Conservation (phyloP, 2,329 filamentous ascomycete genomes). For the Arthroderma uncinatum region DNA sequence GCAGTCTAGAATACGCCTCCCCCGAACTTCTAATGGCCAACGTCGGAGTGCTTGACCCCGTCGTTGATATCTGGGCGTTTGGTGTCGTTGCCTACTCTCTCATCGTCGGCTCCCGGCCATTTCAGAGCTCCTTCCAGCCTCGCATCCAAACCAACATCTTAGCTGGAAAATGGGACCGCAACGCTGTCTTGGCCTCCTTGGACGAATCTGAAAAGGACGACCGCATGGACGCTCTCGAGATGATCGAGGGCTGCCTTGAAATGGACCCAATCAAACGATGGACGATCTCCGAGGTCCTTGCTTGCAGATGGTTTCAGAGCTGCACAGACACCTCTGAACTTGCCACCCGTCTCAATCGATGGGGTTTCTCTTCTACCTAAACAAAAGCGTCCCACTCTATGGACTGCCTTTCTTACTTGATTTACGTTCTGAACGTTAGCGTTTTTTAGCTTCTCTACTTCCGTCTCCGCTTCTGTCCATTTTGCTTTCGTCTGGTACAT, state of each 20-base stretch:
- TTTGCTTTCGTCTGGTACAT: background rate
- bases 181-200: slow-evolving; percentile 34
- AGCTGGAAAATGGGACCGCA: slow-evolving; percentile 47
- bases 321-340: slow-evolving; percentile 26
- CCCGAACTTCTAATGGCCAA: slow-evolving; percentile 36
- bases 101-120: slow-evolving; percentile 51
- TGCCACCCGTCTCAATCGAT: slow-evolving; percentile 23
- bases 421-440: background rate
- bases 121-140: slow-evolving; percentile 49
- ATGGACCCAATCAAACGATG: slow-evolving; percentile 46
- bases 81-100: slow-evolving; percentile 53
- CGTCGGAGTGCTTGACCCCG: slow-evolving; percentile 36
- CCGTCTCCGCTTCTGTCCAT: background rate
- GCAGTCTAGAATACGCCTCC: slow-evolving; percentile 47
- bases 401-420: background rate
- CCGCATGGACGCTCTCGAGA: slow-evolving; percentile 41
- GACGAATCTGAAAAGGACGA: slow-evolving; percentile 26
- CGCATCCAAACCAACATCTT: slow-evolving; percentile 50
- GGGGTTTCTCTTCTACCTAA: slow-evolving; percentile 25
- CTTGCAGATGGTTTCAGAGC: slow-evolving; percentile 44
- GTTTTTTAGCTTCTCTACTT: background rate
- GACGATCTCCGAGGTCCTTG: slow-evolving; percentile 46
- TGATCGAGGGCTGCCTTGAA: slow-evolving; percentile 50
- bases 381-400: background rate
- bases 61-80: slow-evolving; percentile 57